Conservation (phyloP, 2,329 filamentous ascomycete genomes). For the Ceratocystis harringtonii region DNA sequence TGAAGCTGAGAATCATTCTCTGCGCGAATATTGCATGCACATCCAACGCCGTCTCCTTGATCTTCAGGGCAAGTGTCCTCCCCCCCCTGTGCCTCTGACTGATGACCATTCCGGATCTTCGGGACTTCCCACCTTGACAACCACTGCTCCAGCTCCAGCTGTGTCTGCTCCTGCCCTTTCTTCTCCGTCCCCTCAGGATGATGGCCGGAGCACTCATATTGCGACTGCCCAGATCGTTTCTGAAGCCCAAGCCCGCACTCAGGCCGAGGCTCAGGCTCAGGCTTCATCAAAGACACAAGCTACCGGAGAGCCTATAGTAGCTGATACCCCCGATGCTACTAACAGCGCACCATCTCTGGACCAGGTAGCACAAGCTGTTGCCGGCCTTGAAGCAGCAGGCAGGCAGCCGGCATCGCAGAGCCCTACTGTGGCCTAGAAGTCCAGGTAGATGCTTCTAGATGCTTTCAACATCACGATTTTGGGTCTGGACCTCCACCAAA, state of each 20-base stretch:
- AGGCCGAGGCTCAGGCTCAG: slow-evolving; percentile 18
- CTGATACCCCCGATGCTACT: slow-evolving; percentile 17
- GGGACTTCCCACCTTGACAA: not conserved
- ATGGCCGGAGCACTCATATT: not conserved
- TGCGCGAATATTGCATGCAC: slow-evolving; percentile 85
- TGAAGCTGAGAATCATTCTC: slow-evolving; percentile 74
- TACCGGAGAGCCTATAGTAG: slow-evolving; percentile 21
- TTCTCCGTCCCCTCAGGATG: not conserved
- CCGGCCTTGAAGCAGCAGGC: slow-evolving; percentile 28
- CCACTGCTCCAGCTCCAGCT: not conserved
- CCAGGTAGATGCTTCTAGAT: not conserved
- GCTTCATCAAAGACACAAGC: slow-evolving; percentile 33
- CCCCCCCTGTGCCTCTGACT: slow-evolving; percentile 41
- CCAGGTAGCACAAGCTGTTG: slow-evolving; percentile 36
- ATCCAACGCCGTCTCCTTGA: slow-evolving; percentile 79
- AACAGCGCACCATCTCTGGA: slow-evolving; percentile 30
- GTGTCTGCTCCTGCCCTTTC: not conserved
- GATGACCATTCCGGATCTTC: slow-evolving; percentile 5
- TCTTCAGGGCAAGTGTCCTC: slow-evolving; percentile 67
- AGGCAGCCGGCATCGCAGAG: slow-evolving; percentile 21
- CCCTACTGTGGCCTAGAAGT: not conserved
- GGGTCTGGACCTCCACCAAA: not conserved
- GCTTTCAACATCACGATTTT: not conserved
- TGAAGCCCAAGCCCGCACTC: not conserved
- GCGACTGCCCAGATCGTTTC: slow-evolving; percentile 2